Base-by-base conservation (phyloP, 495 filamentous ascomycete species). In the Apodospora peruviana region DNA sequence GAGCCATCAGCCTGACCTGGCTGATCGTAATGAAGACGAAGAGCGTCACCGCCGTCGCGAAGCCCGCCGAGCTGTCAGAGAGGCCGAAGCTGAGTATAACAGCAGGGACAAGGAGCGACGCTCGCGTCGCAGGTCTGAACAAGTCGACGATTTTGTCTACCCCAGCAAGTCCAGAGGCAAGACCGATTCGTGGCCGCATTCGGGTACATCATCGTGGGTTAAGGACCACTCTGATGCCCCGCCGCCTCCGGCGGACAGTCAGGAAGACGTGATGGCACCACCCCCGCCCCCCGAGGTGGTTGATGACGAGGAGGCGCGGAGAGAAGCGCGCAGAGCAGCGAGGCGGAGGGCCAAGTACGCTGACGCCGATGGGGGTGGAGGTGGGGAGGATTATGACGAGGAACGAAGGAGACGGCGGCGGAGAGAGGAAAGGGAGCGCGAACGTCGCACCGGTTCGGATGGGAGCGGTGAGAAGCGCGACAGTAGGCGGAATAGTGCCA, bases 151-250 rank as follows among this genome's bases (percentile, higher is more conserved):
- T 5, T 70, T 71, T 37, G 69, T 71, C 43, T 77, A 77, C 50
- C 64, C 69, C 7, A 71, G 69, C 54, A 64, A 68, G 53, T 59
- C 69, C 9, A 64, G 70, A 20, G 60, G 70, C 18, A 67, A 62
- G 46, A 60, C 60, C 36, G 50, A 57, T 53, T 48, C 66, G 45
- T 79, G 76, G 77, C 75, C 76, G 4, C 75, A 77, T 49, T 76
- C 73, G 29, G 76, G 76, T 12, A 80, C 77, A 9, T 72, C 73
- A 35, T 79, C 76, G 3, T 80, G 77, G 77, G 77, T 79, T 10
- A 77, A 78, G 59, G 77, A 80, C n/a, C 75, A 79, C 54, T 75
- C 74, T 1, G 77, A 80, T 45, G 74, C 75, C 5, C 76, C 76
- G 2, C 76, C 75, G 4, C 76, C 77, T 18, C 74, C 75, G 1